A percentile compares a stretch with the other conserved stretches of the same genome.
Evolutionary conservation across 345 rosid genomes (phyloP).

Genomic region (Hevea brasiliensis): DNA sequence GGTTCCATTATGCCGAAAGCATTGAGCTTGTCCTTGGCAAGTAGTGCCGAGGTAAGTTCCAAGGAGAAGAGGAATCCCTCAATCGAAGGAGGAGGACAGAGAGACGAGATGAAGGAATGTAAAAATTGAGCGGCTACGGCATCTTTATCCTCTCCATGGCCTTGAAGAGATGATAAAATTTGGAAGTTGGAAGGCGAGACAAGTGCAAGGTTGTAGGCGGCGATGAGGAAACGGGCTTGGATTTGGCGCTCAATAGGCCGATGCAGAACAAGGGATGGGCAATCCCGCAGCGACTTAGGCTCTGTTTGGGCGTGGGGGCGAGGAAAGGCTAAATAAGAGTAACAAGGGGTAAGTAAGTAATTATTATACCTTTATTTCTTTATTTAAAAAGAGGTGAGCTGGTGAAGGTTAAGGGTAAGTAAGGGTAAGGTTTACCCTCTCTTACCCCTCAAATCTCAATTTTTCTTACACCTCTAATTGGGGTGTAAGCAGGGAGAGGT

Average conservation of each 20-base stretch:
- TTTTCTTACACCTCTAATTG: too few species aligned
- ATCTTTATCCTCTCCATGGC: conserved; percentile 32
- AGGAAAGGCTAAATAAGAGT: too few species aligned
- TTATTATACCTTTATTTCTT: too few species aligned
- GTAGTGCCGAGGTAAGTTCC: conserved; percentile 55
- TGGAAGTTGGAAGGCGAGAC: conserved; percentile 58
- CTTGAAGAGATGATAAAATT: conserved; percentile 62
- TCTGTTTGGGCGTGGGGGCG: too few species aligned
- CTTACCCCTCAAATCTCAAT: too few species aligned
- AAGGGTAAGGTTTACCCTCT: too few species aligned
- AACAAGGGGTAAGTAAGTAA: too few species aligned
- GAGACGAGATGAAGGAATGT: conserved; percentile 54
- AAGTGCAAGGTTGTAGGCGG: conserved; percentile 67
- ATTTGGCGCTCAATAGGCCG: conserved; percentile 52
- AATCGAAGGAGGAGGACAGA: conserved; percentile 35
- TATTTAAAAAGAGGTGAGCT: too few species aligned
- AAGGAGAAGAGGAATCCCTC: conserved; percentile 28
- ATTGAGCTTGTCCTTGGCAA: conserved; percentile 70
- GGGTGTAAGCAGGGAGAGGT: too few species aligned
- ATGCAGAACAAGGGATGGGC: conserved; percentile 22
- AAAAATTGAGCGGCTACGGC: conserved; percentile 41
- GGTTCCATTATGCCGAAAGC: conserved; percentile 90
- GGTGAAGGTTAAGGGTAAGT: too few species aligned
- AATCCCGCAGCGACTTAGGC: conserved; percentile 38
- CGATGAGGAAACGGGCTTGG: conserved; percentile 70